A percentile compares a stretch with the other conserved stretches of the same genome.
These are phyloP conservation scores for Marasmius fiardii DNA, from an alignment of 1,284 basidiomycete genomes.

Conservation along the genomic window DNA sequence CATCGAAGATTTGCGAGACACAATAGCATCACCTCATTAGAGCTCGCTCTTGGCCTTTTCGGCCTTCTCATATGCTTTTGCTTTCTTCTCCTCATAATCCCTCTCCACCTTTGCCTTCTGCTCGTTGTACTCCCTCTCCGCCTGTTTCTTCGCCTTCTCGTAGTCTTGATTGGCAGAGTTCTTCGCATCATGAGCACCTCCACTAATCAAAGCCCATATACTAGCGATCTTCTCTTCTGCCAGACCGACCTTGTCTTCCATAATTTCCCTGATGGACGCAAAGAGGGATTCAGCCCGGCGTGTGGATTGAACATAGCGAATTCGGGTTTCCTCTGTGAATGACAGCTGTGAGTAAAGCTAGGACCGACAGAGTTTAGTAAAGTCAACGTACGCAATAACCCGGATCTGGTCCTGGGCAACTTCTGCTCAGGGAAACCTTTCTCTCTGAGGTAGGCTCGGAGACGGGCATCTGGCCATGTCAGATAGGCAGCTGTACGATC, in stretches of 20 bases:
- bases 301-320: constrained; percentile 69
- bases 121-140: constrained; percentile 24
- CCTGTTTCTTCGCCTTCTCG: constrained; percentile 25
- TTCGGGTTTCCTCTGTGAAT: constrained; percentile 64
- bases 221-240: constrained; percentile 64
- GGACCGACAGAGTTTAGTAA: neutral
- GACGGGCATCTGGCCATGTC: constrained; percentile 86
- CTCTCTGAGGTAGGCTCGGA: constrained; percentile 80
- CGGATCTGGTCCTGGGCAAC: constrained; percentile 62
- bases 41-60: constrained; percentile 7
- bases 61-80: constrained; percentile 17
- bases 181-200: constrained; percentile 33
- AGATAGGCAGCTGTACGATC: constrained; percentile 60
- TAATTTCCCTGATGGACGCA: constrained; percentile 53
- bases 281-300: constrained; percentile 56
- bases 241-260: constrained; percentile 60
- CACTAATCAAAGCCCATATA: constrained; percentile 40
- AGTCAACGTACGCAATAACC: constrained; percentile 64
- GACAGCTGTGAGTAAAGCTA: neutral
- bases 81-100: constrained; percentile 7
- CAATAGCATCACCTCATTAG: neutral
- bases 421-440: constrained; percentile 66
- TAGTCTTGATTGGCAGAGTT: constrained; percentile 20
- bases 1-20: no score
- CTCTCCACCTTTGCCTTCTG: constrained; percentile 12